Base-by-base conservation (phyloP, 345 rosid species). In the Eucalyptus curtisii region DNA sequence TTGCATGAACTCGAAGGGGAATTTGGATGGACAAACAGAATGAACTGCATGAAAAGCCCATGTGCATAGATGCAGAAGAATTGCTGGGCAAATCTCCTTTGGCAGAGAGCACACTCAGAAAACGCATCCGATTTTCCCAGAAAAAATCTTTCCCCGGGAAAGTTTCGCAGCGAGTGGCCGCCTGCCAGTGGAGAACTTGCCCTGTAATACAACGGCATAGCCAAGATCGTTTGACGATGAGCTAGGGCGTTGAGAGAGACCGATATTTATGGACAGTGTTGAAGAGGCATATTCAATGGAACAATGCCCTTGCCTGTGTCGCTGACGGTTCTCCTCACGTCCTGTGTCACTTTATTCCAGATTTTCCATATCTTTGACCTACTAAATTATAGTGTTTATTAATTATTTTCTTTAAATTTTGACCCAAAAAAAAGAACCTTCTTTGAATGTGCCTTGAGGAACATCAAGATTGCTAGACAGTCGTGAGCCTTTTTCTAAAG, bases 81-180 rank as follows among this genome's bases (percentile, higher is more conserved):
- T 86, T 86, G 88, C 90, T 14, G 90, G 86, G 79, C 90, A 89
- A 89, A 89, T 89, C 90, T 86, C 90, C 90, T 86, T 93, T 93
- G 97, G 96, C 97, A 94, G 87, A 87, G 86, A 86, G 85, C 87
- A 66, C 81, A 19, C 81, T 71, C 81, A 71, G 81, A 71, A 9
- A 71, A 71, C 14, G 45, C 81, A 71, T 33, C 44, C 25, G 68
- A 66, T 88, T 71, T 71, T 71, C 80, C 87, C 89, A 47, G 71
- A 7, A 4, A 55, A 33, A 49, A 88, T 86, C 47, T 76, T 89
- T 84, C 86, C 88, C 87, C 49, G 31, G 64, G 90, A 87, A 89
- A 33, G 44, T 68, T 68, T 68, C 44, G 11, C 19, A 8, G 80
- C 89, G 13, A 90, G 49, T 87, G 89, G 89, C 33, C 12, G 15